A percentile compares a stretch with the other conserved stretches of the same genome.
These are phyloP conservation scores for Globisporangium cystogenes DNA, from an alignment of 352 stramenopile genomes.

Conservation along the genomic window DNA sequence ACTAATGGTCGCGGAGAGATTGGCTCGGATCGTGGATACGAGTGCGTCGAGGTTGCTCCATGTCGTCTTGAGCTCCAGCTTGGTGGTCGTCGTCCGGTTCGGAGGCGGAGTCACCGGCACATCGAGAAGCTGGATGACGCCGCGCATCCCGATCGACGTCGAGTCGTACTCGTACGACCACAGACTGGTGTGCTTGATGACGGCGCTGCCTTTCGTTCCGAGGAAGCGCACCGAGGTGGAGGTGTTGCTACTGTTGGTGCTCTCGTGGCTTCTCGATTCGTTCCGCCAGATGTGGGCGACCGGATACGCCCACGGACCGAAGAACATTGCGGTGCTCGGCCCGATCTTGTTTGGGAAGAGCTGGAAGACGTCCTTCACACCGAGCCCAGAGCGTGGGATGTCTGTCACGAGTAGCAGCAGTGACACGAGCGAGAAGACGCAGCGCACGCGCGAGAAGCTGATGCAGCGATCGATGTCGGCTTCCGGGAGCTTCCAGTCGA, in stretches of 20 bases:
- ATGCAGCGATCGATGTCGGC: constrained; percentile 24
- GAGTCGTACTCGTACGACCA: constrained; percentile 40
- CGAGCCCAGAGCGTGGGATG: constrained; percentile 43
- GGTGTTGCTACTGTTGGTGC: constrained; percentile 3
- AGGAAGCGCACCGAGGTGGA: constrained; percentile 4
- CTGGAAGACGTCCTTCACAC: constrained; percentile 15
- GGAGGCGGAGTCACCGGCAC: constrained; percentile 12
- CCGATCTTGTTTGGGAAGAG: constrained; percentile 20
- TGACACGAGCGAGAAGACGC: constrained; percentile 27
- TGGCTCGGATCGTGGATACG: constrained; percentile 7
- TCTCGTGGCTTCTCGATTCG: neutral
- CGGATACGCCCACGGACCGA: constrained; percentile 42
- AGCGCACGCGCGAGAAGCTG: constrained; percentile 22
- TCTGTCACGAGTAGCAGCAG: constrained; percentile 38
- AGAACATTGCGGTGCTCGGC: constrained; percentile 24
- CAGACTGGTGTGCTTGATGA: constrained; percentile 9
- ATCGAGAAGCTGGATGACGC: constrained; percentile 19
- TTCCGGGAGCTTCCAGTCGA: constrained; percentile 10
- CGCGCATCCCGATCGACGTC: constrained; percentile 22
- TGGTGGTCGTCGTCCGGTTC: neutral
- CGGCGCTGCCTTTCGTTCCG: constrained; percentile 11
- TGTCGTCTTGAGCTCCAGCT: constrained; percentile 15
- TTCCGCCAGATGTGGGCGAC: constrained; percentile 24
- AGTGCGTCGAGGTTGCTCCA: constrained; percentile 38
- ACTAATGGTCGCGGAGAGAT: neutral